Percentiles rank a stretch among this genome's conserved stretches.
These are phyloP conservation scores for Euphorbia peplus DNA, from an alignment of 345 rosid species.

Conservation along the genomic window DNA sequence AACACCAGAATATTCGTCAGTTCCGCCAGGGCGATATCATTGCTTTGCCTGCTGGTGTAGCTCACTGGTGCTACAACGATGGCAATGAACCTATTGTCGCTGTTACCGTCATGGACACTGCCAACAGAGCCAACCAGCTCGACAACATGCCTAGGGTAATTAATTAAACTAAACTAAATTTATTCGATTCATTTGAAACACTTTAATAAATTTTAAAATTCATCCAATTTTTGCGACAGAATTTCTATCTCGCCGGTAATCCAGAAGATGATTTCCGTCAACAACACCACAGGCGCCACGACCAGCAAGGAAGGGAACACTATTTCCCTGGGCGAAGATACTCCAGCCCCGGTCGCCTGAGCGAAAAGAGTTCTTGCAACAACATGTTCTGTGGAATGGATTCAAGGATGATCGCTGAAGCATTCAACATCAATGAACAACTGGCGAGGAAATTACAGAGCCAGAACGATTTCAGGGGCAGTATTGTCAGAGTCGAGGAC, in stretches of 20 bases:
- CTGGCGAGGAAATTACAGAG: conserved; percentile 46
- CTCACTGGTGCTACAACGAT: conserved; percentile 60
- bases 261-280: conserved; percentile 35
- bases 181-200: too few species aligned
- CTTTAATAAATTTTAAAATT: too few species aligned
- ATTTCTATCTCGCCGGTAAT: conserved; percentile 71
- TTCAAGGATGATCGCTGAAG: conserved; percentile 46
- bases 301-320: conserved; percentile 7
- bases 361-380: conserved; percentile 31
- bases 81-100: conserved; percentile 45
- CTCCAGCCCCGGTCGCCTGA: background rate
- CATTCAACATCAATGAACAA: conserved; percentile 45
- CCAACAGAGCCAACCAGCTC: conserved; percentile 60
- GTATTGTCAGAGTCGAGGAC: conserved; percentile 51
- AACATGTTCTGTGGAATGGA: conserved; percentile 55
- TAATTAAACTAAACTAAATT: too few species aligned
- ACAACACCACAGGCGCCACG: background rate
- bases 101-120: conserved; percentile 33
- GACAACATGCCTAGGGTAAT: conserved; percentile 66
- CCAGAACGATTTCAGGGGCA: conserved; percentile 46
- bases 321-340: conserved; percentile 10
- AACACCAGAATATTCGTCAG: conserved; percentile 53
- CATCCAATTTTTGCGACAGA: background rate
- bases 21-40: conserved; percentile 47
- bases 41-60: conserved; percentile 50